Evolutionary conservation across 768 basidiomycete species (phyloP), one percentile per base, ranked within the genome.

Genomic region (Pleurotus cornucopiae): DNA sequence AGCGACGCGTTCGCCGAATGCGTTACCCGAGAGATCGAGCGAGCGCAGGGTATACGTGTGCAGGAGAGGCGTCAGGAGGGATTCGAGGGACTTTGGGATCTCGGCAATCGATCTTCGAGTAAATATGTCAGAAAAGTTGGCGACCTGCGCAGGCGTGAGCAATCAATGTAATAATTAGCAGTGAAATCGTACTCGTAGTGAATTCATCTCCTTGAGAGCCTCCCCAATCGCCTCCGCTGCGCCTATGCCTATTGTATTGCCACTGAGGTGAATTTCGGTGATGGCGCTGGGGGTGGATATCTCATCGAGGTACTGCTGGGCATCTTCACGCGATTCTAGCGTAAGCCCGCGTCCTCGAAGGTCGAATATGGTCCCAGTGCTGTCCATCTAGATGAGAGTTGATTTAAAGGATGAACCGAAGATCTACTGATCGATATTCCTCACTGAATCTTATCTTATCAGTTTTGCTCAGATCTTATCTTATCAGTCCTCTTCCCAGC

Each of bases 121-220:
- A 75, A 99, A 99, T 72, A 99, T 95, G 73, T 98, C 96, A 26
- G 93, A 89, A 61, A 98, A 91, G 75, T 98, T 88, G 62, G 95
- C 96, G 57, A 96, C 75, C 97, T 98, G 49, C 41, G 54, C 16
- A 40, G 43, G 23, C 11, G 44, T 14, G 14, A 20, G 37, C 12
- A 5, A 51, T 56, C 21, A 4, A 30, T 38, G 41, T 16, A 11
- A 7, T 13, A 54, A 37, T 48, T 40, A n/a, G 51, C 7, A 38
- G 51, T 0, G 3, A 43, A 5, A 67, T 9, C 80, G 53, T 58
- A 92, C 95, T 80, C 86, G 88, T 48, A 98, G 71, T 1, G 69
- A 72, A 38, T 78, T 73, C 21, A 92, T 83, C 65, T 81, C 82
- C 57, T 80, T 74, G 54, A 98, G 74, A 55, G 91, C 89, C 55